Base-by-base conservation (phyloP, 331 rosid species). In the Rosa hybrid region DNA sequence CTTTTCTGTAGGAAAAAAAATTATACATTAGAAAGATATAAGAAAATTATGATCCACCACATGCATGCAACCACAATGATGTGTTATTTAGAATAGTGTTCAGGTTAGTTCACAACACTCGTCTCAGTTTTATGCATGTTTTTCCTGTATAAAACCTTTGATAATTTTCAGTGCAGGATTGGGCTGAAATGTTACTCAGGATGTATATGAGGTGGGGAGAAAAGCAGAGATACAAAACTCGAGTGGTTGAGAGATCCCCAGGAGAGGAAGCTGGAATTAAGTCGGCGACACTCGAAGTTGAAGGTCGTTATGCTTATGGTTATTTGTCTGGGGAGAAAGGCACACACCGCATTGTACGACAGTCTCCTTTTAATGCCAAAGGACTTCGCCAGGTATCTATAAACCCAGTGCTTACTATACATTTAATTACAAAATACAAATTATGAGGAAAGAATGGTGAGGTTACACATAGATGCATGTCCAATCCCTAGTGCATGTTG, bases 241-340 rank as follows among this genome's bases (percentile, higher is more conserved):
- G 90, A 84, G 90, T 95, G 75, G 95, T 92, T 72, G 98, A 95
- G 89, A 95, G 86, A 85, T 92, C 98, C 75, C 84, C 80, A 0
- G 98, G 98, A 82, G 98, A 95, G 81, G 98, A 92, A 90, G 98
- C 98, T 53, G 98, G 98, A 71, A 95, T 95, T 71, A 95, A 95
- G 85, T 95, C 98, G 13, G 98, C 96, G 20, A 95, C 97, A 83
- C 65, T 95, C 25, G 98, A 95, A 87, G 87, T 95, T 75, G 98
- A 94, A 87, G 98, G 98, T 49, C 94, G 92, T 81, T 94, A 92
- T 88, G 98, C 97, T 53, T 94, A 92, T 78, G 98, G 98, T n/a
- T 94, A 94, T 83, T 81, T 94, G 82, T 94, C 96, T 8, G 98
- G 98, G 81, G 98, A 92, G 83, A 94, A 94, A 85, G 98, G 98